phyloP scores from a whole-genome alignment of 176 grass and related monocot genomes.

The Tuctoria greenei region DNA sequence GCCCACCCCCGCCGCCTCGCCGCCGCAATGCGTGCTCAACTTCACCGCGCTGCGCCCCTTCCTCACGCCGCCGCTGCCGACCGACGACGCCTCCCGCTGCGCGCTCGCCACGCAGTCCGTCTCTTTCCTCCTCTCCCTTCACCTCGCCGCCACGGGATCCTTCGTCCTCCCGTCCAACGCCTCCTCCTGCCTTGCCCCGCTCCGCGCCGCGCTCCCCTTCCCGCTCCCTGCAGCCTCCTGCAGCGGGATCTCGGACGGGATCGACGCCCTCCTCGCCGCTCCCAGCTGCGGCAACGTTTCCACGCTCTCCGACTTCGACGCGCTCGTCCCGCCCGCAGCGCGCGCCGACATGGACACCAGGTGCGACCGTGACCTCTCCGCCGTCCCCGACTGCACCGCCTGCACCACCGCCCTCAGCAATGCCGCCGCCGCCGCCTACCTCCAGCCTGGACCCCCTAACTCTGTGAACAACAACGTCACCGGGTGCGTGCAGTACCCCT shows the following conservation, averaged over 20 bases:
- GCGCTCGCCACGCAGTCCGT: slow-evolving; percentile 35
- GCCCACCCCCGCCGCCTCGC: background rate
- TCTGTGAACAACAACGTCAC: slow-evolving; percentile 55
- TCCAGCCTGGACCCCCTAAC: slow-evolving; percentile 30
- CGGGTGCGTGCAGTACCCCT: slow-evolving; percentile 60
- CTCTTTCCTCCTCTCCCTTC: slow-evolving; percentile 49
- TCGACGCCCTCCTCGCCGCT: slow-evolving; percentile 43
- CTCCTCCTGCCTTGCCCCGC: slow-evolving; percentile 41
- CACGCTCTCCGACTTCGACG: slow-evolving; percentile 52
- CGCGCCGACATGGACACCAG: slow-evolving; percentile 45
- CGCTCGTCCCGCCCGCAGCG: slow-evolving; percentile 36
- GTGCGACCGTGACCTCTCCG: slow-evolving; percentile 59
- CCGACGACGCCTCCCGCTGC: slow-evolving; percentile 46
- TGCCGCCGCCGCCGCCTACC: slow-evolving; percentile 60
- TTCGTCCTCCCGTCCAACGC: slow-evolving; percentile 48
- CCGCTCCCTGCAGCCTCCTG: slow-evolving; percentile 32
- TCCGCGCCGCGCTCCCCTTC: slow-evolving; percentile 38
- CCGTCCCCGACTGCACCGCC: slow-evolving; percentile 57
- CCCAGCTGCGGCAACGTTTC: slow-evolving; percentile 67
- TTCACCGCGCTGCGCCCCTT: slow-evolving; percentile 54
- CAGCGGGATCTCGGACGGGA: slow-evolving; percentile 44
- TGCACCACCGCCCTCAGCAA: slow-evolving; percentile 63
- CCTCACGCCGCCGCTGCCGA: slow-evolving; percentile 12
- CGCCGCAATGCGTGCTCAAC: slow-evolving; percentile 63
- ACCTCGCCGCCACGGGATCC: slow-evolving; percentile 46